phyloP scores from a whole-genome alignment of 768 basidiomycete genomes.

The Suillus ampliporus region DNA sequence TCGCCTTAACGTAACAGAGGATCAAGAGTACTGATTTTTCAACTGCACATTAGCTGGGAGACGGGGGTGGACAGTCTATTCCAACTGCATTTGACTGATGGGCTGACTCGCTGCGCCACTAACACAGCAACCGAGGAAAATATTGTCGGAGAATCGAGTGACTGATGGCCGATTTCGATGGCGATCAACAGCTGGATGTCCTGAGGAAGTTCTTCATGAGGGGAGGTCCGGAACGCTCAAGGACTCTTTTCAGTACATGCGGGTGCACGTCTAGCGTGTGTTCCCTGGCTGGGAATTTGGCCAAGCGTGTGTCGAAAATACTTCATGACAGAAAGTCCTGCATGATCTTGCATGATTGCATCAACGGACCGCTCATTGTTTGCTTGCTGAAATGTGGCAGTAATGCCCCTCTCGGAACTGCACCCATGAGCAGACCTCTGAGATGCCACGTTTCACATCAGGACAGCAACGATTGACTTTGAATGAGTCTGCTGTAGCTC shows the following conservation, averaged over 20 bases:
- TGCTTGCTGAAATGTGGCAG: conserved; percentile 36
- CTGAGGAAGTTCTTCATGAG: conserved; percentile 26
- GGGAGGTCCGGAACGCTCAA: neutral
- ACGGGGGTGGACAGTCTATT: conserved; percentile 24
- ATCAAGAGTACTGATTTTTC: conserved; percentile 12
- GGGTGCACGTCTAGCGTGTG: neutral
- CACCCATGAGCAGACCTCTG: conserved; percentile 45
- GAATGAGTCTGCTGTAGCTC: conserved; percentile 52
- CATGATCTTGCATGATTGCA: neutral
- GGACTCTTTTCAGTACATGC: neutral
- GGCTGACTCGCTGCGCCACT: conserved; percentile 36
- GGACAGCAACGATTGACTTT: conserved; percentile 52
- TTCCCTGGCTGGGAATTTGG: neutral
- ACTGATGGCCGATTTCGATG: conserved; percentile 28
- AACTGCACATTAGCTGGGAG: conserved; percentile 22
- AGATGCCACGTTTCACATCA: conserved; percentile 45
- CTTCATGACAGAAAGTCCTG: neutral
- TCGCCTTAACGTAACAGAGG: neutral
- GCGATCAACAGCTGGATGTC: conserved; percentile 21
- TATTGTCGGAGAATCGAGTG: conserved; percentile 1
- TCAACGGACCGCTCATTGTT: conserved; percentile 29
- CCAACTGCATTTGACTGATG: conserved; percentile 30
- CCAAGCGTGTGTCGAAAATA: neutral
- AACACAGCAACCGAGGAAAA: conserved; percentile 13
- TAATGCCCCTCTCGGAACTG: conserved; percentile 42